Evolutionary conservation across 192 early-diverging fungal species (phyloP), one percentile per base, ranked within the genome.

Genomic region (Coemansia sp.): DNA sequence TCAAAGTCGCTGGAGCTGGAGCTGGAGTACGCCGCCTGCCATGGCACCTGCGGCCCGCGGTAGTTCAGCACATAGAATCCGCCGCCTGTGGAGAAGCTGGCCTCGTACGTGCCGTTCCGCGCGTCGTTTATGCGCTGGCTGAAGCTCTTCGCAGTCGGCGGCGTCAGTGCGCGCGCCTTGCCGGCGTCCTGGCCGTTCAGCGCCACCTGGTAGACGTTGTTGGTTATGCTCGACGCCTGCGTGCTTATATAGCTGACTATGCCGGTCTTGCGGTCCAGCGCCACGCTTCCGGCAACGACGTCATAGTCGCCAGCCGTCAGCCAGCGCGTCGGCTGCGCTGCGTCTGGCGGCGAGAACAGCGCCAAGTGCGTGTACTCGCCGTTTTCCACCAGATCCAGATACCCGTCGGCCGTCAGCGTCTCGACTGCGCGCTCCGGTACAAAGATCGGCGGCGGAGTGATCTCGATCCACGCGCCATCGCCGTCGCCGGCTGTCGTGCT

Each of bases 31-130:
- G 93, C 83, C 17, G 79, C 81, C 64, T 88, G 85, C 82, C 84
- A 92, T 11, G 95, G 95, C 5, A 94, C 74, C 61, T 86, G 86
- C 4, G 96, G 96, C 0, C 96, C 96, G 22, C 79, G 65, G 57
- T 96, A 95, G n/a, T 77, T 73, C 15, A 97, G 73, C 50, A 85
- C 55, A 57, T 91, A 93, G 70, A 91, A 95, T 19, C 82, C 79
- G 42, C 77, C 85, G 5, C 84, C 81, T 0, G 87, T 82, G 10
- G 93, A 94, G 68, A 97, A 94, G 7, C 66, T 71, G 0, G 84
- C 89, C 7, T 62, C 54, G 59, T 93, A 97, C 58, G 74, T 74
- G 27, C 77, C 76, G 28, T 72, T 55, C 25, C 64, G 61, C 33
- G 61, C 73, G 5, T 48, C 55, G 45, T 65, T 64, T 14, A 83